Conservation (phyloP, 805 yeast species). For the Candida chilensis region DNA sequence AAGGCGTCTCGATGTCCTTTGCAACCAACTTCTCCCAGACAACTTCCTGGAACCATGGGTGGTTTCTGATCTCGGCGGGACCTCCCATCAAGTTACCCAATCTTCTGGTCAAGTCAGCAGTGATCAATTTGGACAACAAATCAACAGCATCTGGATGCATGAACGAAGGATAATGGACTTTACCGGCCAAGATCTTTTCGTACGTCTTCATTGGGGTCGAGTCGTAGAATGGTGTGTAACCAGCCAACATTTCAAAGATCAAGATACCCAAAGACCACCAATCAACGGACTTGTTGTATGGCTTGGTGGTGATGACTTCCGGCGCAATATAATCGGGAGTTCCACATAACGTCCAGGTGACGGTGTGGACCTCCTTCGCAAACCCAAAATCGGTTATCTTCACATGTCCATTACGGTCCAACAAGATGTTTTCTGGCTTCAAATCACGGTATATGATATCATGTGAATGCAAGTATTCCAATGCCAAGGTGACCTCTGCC, state of each 20-base stretch:
- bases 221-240: conserved; percentile 55
- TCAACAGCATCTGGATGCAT: conserved; percentile 46
- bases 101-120: conserved; percentile 45
- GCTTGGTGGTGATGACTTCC: conserved; percentile 55
- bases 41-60: conserved; percentile 52
- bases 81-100: conserved; percentile 53
- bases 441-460: conserved; percentile 53
- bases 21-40: conserved; percentile 49
- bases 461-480: conserved; percentile 50
- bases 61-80: conserved; percentile 45
- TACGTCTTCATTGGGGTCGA: conserved; percentile 57
- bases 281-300: conserved; percentile 54
- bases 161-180: conserved; percentile 42
- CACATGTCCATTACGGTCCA: conserved; percentile 52
- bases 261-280: conserved; percentile 61
- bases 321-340: conserved; percentile 62
- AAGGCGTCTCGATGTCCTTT: conserved; percentile 54
- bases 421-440: conserved; percentile 51
- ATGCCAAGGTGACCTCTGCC: conserved; percentile 50
- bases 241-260: conserved; percentile 54
- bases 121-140: conserved; percentile 39
- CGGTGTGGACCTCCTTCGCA: conserved; percentile 52
- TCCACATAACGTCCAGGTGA: conserved; percentile 55
- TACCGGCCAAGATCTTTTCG: conserved; percentile 47
- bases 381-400: conserved; percentile 56